Evolutionary conservation across 2,329 filamentous ascomycete genomes (phyloP), one percentile per base, ranked within the genome.

Genomic region (Chrysoporthe puriensis): DNA sequence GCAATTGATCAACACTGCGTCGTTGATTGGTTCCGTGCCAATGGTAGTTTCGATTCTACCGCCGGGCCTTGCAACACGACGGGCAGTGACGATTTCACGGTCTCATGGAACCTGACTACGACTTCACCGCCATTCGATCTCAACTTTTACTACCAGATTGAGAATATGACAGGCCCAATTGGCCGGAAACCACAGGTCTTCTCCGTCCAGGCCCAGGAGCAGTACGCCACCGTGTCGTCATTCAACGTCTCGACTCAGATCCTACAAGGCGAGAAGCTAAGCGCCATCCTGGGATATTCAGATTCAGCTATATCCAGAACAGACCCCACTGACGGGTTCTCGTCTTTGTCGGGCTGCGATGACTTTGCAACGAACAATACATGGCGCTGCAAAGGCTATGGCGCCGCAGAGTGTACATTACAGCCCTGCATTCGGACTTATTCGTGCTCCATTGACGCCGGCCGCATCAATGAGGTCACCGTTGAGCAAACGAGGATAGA

Each of bases 301-400:
- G 57, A 59, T 44, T 16, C 57, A 8, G 57, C 57, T 13, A 59
- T 59, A 4, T 59, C n/a, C 9, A 26, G n/a, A 26, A 16, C 2
- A 43, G 57, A 59, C 14, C 57, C 57, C 21, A 6, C 1, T 14
- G 8, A 43, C 14, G 52, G 36, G 2, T n/a, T 21, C 3, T n/a
- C 1, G 14, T 2, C 21, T 46, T 36, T 59, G 42, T 48, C 4
- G 18, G 66, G 60, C 1, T 63, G 62, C n/a, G 34, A 63, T 34
- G 32, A 59, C 13, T 6, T 54, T 40, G n/a, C 8, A 4, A 13
- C 48, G 1, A 63, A 64, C 16, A 21, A 64, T 14, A 59, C 61
- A 3, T 68, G 62, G 66, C 36, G 21, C 18, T 65, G 62, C 40
- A 61, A 42, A 36, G 66, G 66, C 21, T 68, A 62, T 44, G 62